Percentiles rank a stretch among this genome's conserved stretches.
phyloP scores from a whole-genome alignment of 352 stramenopile species.

The Pythium insidiosum region DNA sequence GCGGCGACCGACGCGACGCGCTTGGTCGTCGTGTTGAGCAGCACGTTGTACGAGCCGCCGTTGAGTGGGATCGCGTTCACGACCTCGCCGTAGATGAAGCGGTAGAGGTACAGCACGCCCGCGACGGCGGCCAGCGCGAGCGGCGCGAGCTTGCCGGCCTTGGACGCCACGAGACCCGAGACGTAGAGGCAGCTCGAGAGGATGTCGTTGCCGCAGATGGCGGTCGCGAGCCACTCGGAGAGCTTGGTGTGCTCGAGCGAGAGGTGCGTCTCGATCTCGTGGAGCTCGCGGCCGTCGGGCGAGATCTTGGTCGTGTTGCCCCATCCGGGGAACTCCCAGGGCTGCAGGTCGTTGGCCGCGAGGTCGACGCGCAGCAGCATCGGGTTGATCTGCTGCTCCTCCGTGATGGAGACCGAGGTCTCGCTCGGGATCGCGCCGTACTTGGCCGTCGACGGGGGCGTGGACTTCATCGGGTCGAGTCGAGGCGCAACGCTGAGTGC shows the following conservation, averaged over 20 bases:
- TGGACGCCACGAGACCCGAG: slow-evolving; percentile 75
- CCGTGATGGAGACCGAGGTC: slow-evolving; percentile 19
- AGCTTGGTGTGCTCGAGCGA: slow-evolving; percentile 79
- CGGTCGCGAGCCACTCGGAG: slow-evolving; percentile 90
- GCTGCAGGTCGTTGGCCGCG: slow-evolving; percentile 53
- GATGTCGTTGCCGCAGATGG: slow-evolving; percentile 95
- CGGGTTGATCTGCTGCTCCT: slow-evolving; percentile 44
- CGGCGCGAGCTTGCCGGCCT: slow-evolving; percentile 87
- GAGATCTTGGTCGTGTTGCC: slow-evolving; percentile 52
- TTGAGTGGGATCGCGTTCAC: slow-evolving; percentile 92
- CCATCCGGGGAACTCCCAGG: slow-evolving; percentile 85
- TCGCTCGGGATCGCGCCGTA: slow-evolving; percentile 59
- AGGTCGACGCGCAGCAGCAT: slow-evolving; percentile 74
- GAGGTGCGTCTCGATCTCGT: slow-evolving; percentile 67
- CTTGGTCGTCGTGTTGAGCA: slow-evolving; percentile 95
- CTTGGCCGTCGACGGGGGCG: slow-evolving; percentile 4
- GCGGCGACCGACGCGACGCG: slow-evolving; percentile 89
- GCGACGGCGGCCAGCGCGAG: slow-evolving; percentile 88
- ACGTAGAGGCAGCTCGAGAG: slow-evolving; percentile 91
- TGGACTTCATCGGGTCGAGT: too few species aligned
- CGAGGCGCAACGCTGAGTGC: too few species aligned
- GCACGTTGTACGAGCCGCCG: slow-evolving; percentile 93
- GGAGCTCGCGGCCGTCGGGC: slow-evolving; percentile 54
- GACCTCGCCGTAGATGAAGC: slow-evolving; percentile 94
- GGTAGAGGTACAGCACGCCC: slow-evolving; percentile 82